Evolutionary conservation across 179 eudicot species (phyloP).

Genomic region (Silene vulgaris): DNA sequence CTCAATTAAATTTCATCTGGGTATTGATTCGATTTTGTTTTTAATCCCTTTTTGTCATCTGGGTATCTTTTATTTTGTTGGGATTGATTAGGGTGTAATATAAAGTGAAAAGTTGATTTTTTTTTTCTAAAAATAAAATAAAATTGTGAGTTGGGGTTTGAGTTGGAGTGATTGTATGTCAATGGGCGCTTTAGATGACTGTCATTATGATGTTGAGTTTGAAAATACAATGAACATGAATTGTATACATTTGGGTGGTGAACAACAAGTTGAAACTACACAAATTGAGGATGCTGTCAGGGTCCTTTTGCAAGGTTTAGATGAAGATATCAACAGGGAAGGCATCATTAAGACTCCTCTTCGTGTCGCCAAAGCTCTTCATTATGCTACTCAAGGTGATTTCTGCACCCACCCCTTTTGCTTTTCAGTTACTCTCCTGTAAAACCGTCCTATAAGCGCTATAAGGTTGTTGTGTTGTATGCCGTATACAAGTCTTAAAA

Average conservation of each 20-base stretch:
- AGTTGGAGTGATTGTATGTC: slow-evolving; percentile 21
- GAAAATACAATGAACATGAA: slow-evolving; percentile 40
- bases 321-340: slow-evolving; percentile 76
- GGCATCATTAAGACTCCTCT: slow-evolving; percentile 69
- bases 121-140: too few relatives aligned
- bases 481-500: too few relatives aligned
- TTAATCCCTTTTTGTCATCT: neutral
- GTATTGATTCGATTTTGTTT: slow-evolving; percentile 12
- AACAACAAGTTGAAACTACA: slow-evolving; percentile 36
- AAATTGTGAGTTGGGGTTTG: slow-evolving; percentile 14
- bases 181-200: slow-evolving; percentile 82
- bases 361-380: slow-evolving; percentile 85
- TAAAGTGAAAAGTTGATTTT: neutral
- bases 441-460: neutral
- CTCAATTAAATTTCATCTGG: slow-evolving; percentile 17
- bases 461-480: too few relatives aligned
- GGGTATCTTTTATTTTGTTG: neutral
- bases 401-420: neutral
- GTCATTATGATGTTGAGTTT: slow-evolving; percentile 45
- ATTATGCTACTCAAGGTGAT: slow-evolving; percentile 71
- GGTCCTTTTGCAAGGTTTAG: slow-evolving; percentile 65
- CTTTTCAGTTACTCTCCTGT: neutral
- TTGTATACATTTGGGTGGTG: slow-evolving; percentile 32
- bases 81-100: neutral
- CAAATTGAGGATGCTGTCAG: slow-evolving; percentile 71